Percentiles rank a stretch among this genome's conserved stretches.
phyloP scores from a whole-genome alignment of 2,329 filamentous ascomycete species.

The Scedosporium minutisporum region DNA sequence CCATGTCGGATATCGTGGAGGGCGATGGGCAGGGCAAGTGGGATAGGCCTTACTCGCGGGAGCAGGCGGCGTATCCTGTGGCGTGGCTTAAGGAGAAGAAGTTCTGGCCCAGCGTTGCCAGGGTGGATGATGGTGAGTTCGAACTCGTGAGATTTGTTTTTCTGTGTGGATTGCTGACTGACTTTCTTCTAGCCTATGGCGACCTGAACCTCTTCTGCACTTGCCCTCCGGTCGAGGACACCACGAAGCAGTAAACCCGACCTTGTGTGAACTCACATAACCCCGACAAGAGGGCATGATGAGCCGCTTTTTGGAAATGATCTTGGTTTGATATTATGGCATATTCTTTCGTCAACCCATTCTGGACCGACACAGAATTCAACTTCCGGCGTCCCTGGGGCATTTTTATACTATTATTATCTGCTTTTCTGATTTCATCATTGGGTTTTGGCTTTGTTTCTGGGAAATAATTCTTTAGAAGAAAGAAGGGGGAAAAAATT shows the following conservation, averaged over 20 bases:
- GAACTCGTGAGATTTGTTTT: background rate
- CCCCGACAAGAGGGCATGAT: background rate
- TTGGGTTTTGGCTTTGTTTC: background rate
- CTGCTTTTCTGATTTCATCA: background rate
- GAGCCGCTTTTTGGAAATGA: background rate
- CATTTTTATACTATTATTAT: background rate
- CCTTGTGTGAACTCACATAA: background rate
- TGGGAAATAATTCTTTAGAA: too few species aligned
- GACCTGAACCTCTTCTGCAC: constrained; percentile 93
- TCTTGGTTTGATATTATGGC: background rate
- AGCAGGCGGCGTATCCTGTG: constrained; percentile 80
- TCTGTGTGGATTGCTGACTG: background rate
- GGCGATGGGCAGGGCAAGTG: constrained; percentile 52
- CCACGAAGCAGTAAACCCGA: constrained; percentile 22
- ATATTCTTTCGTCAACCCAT: background rate
- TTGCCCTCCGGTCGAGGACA: constrained; percentile 72
- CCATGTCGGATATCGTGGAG: constrained; percentile 66
- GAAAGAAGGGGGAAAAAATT: too few species aligned
- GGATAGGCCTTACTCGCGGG: constrained; percentile 71
- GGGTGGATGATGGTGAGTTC: constrained; percentile 59
- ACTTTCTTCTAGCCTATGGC: constrained; percentile 56
- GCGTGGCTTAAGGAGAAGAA: constrained; percentile 85
- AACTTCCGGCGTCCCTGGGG: background rate
- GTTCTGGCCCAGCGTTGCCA: constrained; percentile 85
- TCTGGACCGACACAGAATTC: background rate